Conservation (phyloP, 1,139 yeast species). For the Pichia sorboxylosa region DNA sequence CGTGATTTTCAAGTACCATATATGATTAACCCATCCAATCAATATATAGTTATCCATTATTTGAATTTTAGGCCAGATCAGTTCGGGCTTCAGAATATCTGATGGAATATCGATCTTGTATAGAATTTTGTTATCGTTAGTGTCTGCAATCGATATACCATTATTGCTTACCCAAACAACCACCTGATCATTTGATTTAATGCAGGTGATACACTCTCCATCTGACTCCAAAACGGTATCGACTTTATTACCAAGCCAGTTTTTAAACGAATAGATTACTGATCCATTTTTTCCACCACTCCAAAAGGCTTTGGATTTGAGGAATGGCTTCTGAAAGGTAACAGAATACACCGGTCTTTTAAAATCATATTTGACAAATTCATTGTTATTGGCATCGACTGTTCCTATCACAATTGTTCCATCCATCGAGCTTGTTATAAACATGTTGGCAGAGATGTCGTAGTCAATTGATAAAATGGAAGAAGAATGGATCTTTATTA, state of each 20-base stretch:
- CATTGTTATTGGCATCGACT: conserved; percentile 1
- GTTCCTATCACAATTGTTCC: conserved; percentile 77
- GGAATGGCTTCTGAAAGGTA: conserved; percentile 62
- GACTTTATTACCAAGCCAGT: conserved; percentile 76
- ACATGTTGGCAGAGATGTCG: conserved; percentile 59
- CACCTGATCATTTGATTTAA: conserved; percentile 51
- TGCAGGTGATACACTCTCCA: conserved; percentile 62
- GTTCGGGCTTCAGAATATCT: conserved; percentile 59
- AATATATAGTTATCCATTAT: conserved; percentile 60
- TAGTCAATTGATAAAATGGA: conserved; percentile 63
- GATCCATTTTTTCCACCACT: conserved; percentile 92
- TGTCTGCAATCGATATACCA: conserved; percentile 57
- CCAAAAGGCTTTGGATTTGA: conserved; percentile 48
- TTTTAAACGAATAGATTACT: conserved; percentile 58
- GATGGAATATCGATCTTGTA: conserved; percentile 45
- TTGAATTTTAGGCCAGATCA: conserved; percentile 73
- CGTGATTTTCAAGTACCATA: conserved; percentile 57
- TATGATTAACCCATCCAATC: conserved; percentile 73
- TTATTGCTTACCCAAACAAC: conserved; percentile 77
- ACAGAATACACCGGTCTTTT: conserved; percentile 85
- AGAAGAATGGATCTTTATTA: conserved; percentile 77
- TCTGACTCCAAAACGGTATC: conserved; percentile 55
- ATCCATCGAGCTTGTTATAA: conserved; percentile 87
- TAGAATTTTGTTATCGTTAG: conserved; percentile 34
- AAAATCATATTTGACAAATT: conserved; percentile 56